Evolutionary conservation across 345 rosid genomes (phyloP).

Genomic region (Arabidopsis arenosa): DNA sequence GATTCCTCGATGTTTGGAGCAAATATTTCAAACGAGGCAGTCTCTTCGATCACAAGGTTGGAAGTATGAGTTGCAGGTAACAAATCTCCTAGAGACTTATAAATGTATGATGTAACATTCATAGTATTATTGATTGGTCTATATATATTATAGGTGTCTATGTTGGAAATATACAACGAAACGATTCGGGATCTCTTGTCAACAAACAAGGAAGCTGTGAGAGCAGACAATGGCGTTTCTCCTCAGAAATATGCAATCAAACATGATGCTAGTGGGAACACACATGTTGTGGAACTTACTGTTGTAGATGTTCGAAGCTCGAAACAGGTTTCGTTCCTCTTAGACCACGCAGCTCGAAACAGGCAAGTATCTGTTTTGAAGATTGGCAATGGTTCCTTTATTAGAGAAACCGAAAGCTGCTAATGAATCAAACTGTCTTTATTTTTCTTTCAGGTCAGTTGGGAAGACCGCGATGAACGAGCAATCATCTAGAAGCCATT

Average conservation of each 20-base stretch:
- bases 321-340: slow-evolving; percentile 65
- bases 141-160: slow-evolving; percentile 66
- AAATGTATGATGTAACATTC: slow-evolving; percentile 1
- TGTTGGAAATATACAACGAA: slow-evolving; percentile 98
- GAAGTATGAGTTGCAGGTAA: slow-evolving; percentile 97
- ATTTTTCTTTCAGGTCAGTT: slow-evolving; percentile 64
- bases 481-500: slow-evolving; percentile 97
- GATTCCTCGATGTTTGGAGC: slow-evolving; percentile 91
- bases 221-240: slow-evolving; percentile 60
- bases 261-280: slow-evolving; percentile 86
- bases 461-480: slow-evolving; percentile 97
- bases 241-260: slow-evolving; percentile 70
- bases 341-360: slow-evolving; percentile 83
- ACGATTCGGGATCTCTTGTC: slow-evolving; percentile 84
- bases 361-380: slow-evolving; percentile 53
- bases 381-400: slow-evolving; percentile 10
- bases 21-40: slow-evolving; percentile 87
- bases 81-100: background rate
- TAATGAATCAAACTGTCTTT: slow-evolving; percentile 15
- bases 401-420: slow-evolving; percentile 15
- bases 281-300: slow-evolving; percentile 75
- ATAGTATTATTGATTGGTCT: background rate
- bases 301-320: slow-evolving; percentile 73
- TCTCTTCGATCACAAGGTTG: slow-evolving; percentile 88
- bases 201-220: slow-evolving; percentile 58